Evolutionary conservation across 768 basidiomycete genomes (phyloP), one percentile per base, ranked within the genome.

Genomic region (Porphyrellus cyaneotinctus): DNA sequence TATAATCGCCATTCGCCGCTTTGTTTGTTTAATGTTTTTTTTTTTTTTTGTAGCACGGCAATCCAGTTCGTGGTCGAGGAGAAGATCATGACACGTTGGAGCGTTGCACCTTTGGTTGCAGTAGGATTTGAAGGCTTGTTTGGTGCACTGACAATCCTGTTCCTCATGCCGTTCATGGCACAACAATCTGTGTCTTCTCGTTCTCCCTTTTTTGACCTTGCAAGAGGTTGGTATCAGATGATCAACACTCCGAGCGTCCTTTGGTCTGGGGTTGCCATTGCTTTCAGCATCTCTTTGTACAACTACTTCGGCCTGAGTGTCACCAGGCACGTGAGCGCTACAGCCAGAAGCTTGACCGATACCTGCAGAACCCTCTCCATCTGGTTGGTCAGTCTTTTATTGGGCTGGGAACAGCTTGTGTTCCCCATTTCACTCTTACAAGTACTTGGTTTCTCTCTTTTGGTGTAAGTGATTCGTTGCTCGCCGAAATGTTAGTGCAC

Each of bases 121-220:
- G 97, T 98, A 55, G 94, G 95, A 22, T 90, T 80, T 57, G 97
- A 99, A 72, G 97, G 97, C 38, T 75, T 95, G 54, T 98, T 95
- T 65, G 97, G 97, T 51, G 74, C 85, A 18, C 58, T 89, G 59
- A 87, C 90, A 26, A 86, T 97, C 62, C 62, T 94, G 36, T 58
- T 91, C 38, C 79, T 84, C 57, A 78, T 97, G 74, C 91, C 93
- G 0, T 74, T 97, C 66, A 76, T 95, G 58, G 80, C 91, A 4
- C 77, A 87, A 51, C 76, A 84, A 41, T 80, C 82, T 33, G 70
- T 91, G 61, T 73, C 86, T 18, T 70, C 84, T 56, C 70, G 79
- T 37, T 76, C 85, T 5, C 75, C 84, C 14, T 85, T 86, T 67
- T 97, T 99, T 67, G 93, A 98, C 72, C 81, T 97, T 49, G 80